A percentile compares a stretch with the other conserved stretches of the same genome.
Conservation (phyloP, 371 early-diverging fungal genomes). For the Phascolomyces articulosus region DNA sequence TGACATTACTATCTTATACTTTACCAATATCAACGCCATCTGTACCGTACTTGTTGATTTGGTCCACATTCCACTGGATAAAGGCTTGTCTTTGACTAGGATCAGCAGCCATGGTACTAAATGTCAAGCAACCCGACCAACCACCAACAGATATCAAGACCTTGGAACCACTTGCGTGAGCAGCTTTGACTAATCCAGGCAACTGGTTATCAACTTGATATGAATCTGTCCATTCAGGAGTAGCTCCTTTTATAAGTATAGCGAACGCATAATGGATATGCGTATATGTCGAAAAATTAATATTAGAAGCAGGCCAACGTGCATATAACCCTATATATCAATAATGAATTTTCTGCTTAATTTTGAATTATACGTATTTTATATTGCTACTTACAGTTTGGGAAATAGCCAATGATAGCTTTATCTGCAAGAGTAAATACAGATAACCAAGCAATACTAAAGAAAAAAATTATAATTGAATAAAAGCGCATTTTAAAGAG, state of each 20-base stretch:
- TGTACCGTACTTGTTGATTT: slow-evolving; percentile 29
- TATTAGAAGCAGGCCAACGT: slow-evolving; percentile 34
- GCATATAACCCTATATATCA: slow-evolving; percentile 35
- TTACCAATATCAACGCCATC: slow-evolving; percentile 47
- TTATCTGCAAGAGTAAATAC: slow-evolving; percentile 18
- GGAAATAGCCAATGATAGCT: slow-evolving; percentile 40
- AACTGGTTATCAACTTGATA: slow-evolving; percentile 20
- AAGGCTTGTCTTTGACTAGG: slow-evolving; percentile 39
- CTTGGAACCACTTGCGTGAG: slow-evolving; percentile 51
- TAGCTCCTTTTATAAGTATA: slow-evolving; percentile 24
- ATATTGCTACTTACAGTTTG: slow-evolving; percentile 42
- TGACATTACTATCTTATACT: neutral
- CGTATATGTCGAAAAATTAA: slow-evolving; percentile 51
- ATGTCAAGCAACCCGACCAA: slow-evolving; percentile 70
- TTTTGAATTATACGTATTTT: no score
- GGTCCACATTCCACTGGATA: slow-evolving; percentile 41
- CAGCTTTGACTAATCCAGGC: slow-evolving; percentile 40
- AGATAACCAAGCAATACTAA: neutral
- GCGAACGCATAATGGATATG: slow-evolving; percentile 65
- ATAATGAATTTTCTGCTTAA: no score
- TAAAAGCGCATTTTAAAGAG: no score
- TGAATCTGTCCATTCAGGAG: slow-evolving; percentile 38
- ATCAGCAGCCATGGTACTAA: slow-evolving; percentile 49
- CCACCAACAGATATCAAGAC: slow-evolving; percentile 67
- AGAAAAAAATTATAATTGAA: neutral